phyloP scores from a whole-genome alignment of 805 yeast species.

The Candida gorgasii region DNA sequence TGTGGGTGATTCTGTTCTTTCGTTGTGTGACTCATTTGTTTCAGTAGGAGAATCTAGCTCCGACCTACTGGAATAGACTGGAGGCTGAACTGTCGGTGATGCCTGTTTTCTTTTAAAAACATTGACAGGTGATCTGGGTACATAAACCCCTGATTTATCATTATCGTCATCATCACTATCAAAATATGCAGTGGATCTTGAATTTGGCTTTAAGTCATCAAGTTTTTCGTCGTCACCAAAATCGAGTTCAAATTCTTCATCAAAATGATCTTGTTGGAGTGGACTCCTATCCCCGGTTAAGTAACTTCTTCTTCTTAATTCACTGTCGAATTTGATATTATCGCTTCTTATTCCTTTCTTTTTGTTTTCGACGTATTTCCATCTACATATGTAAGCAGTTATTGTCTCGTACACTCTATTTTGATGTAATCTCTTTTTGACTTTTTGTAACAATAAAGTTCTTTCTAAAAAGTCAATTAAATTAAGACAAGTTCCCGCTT shows the following conservation, averaged over 20 bases:
- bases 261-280: slow-evolving; percentile 10
- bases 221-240: slow-evolving; percentile 15
- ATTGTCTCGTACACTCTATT: slow-evolving; percentile 48
- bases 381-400: slow-evolving; percentile 47
- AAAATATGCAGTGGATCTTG: background rate
- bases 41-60: no score
- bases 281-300: slow-evolving; percentile 23
- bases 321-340: slow-evolving; percentile 26
- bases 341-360: slow-evolving; percentile 26
- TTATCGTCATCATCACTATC: slow-evolving; percentile 10
- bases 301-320: slow-evolving; percentile 28
- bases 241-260: slow-evolving; percentile 14
- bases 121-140: slow-evolving; percentile 32
- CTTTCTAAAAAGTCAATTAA: slow-evolving; percentile 70
- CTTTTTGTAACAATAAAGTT: slow-evolving; percentile 55
- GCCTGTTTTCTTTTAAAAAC: slow-evolving; percentile 18
- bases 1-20: background rate
- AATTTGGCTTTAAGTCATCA: slow-evolving; percentile 16
- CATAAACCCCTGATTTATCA: slow-evolving; percentile 25
- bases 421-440: slow-evolving; percentile 47
- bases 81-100: no score
- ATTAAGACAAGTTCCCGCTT: slow-evolving; percentile 73
- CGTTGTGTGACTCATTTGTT: no score
- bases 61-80: background rate
- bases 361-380: slow-evolving; percentile 41